Conservation (phyloP, 2,329 filamentous ascomycete genomes). For the Hypoxylon sp. region DNA sequence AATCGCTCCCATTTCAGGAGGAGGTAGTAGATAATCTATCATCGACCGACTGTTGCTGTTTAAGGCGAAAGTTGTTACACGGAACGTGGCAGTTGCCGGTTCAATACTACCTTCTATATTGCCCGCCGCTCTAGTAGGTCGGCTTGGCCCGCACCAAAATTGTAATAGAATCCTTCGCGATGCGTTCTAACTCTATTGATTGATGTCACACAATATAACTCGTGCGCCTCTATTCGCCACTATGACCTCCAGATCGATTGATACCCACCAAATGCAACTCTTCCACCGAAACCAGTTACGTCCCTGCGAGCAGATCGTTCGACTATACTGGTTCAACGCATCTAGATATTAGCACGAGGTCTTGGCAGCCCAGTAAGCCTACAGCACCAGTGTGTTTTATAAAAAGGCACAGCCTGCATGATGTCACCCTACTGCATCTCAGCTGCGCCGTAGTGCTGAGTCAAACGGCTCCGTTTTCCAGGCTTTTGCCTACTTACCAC, state of each 20-base stretch:
- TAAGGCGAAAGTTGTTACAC: constrained; percentile 28
- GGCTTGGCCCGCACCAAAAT: not conserved
- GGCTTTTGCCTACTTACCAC: constrained; percentile 29
- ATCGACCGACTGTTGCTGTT: constrained; percentile 18
- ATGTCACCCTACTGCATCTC: constrained; percentile 41
- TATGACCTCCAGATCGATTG: constrained; percentile 15
- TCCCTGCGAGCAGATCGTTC: constrained; percentile 20
- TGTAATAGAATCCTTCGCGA: constrained; percentile 36
- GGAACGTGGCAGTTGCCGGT: constrained; percentile 35
- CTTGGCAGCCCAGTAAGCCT: constrained; percentile 41
- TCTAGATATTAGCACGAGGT: constrained; percentile 20
- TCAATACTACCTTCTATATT: constrained; percentile 25
- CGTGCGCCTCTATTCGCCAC: constrained; percentile 21
- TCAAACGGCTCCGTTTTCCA: constrained; percentile 27
- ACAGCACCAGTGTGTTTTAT: constrained; percentile 27
- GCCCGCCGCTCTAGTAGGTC: not conserved
- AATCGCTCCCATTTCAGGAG: constrained; percentile 25
- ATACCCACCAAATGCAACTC: constrained; percentile 25
- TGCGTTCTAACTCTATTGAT: constrained; percentile 18
- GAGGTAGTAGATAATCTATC: constrained; percentile 17
- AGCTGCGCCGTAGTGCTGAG: constrained; percentile 41
- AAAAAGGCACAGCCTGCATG: constrained; percentile 39
- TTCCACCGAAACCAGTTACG: constrained; percentile 25
- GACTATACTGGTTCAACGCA: constrained; percentile 17
- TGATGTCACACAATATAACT: constrained; percentile 10